phyloP scores from a whole-genome alignment of 495 filamentous ascomycete species.

The Umbilicaria muhlenbergii region DNA sequence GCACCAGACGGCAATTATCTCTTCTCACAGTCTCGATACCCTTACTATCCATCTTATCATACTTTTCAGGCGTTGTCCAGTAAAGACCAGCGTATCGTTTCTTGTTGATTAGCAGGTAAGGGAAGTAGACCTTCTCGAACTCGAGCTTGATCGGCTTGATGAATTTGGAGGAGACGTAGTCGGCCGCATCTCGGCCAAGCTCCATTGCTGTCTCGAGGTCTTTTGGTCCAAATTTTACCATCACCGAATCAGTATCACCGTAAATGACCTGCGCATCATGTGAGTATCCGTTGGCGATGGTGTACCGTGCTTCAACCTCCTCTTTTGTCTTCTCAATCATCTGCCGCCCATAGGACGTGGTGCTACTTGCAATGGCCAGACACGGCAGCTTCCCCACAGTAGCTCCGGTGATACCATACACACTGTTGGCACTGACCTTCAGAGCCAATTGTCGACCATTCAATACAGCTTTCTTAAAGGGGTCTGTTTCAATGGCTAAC shows the following conservation, averaged over 20 bases:
- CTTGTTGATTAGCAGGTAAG: slow-evolving; percentile 98
- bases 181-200: slow-evolving; percentile 77
- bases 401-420: slow-evolving; percentile 94
- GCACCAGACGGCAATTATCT: slow-evolving; percentile 91
- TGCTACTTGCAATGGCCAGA: slow-evolving; percentile 88
- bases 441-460: slow-evolving; percentile 94
- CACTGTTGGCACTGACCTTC: slow-evolving; percentile 94
- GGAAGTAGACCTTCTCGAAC: slow-evolving; percentile 99
- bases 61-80: slow-evolving; percentile 90
- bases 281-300: slow-evolving; percentile 81
- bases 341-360: slow-evolving; percentile 85
- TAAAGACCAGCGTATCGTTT: slow-evolving; percentile 96
- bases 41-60: slow-evolving; percentile 99
- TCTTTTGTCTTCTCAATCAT: slow-evolving; percentile 97
- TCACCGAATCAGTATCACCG: slow-evolving; percentile 97
- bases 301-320: slow-evolving; percentile 80
- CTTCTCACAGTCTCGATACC: slow-evolving; percentile 95
- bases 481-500: slow-evolving; percentile 77
- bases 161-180: slow-evolving; percentile 80
- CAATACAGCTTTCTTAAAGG: slow-evolving; percentile 93
- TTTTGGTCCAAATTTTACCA: slow-evolving; percentile 93
- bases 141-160: slow-evolving; percentile 94
- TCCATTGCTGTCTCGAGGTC: slow-evolving; percentile 84
- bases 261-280: slow-evolving; percentile 96
- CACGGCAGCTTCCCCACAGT: slow-evolving; percentile 93